phyloP scores from a whole-genome alignment of 108 stramenopile genomes.

The Chaetoceros tenuissimus region DNA sequence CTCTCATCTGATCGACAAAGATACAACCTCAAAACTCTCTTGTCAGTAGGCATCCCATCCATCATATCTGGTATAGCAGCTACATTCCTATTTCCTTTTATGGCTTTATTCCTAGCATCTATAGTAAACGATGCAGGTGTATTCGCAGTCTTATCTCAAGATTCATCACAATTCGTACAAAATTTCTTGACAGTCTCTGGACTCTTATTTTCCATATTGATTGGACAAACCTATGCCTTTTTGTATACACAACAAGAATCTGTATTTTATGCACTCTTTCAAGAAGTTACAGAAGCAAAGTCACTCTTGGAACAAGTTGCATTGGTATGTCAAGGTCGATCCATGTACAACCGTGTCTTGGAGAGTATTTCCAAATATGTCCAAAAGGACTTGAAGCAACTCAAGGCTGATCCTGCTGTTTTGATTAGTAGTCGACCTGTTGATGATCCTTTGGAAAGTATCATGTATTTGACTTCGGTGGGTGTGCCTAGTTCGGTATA shows the following conservation, averaged over 20 bases:
- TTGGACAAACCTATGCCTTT: conserved; percentile 55
- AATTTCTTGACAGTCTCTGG: conserved; percentile 75
- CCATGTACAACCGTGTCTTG: conserved; percentile 50
- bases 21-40: conserved; percentile 33
- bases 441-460: conserved; percentile 82
- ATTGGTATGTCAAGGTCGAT: conserved; percentile 68
- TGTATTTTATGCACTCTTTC: conserved; percentile 70
- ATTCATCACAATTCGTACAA: conserved; percentile 82
- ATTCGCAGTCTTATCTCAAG: conserved; percentile 66
- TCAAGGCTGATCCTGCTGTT: conserved; percentile 59
- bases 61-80: conserved; percentile 38
- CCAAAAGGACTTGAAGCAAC: conserved; percentile 45
- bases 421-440: conserved; percentile 59
- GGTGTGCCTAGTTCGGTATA: conserved; percentile 80
- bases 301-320: conserved; percentile 82
- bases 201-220: conserved; percentile 63
- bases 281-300: conserved; percentile 87
- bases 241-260: conserved; percentile 72
- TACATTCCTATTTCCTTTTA: conserved; percentile 41
- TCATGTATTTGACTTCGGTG: conserved; percentile 85
- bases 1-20: not conserved
- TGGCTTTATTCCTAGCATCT: conserved; percentile 39
- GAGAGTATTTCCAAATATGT: conserved; percentile 51
- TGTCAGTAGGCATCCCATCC: conserved; percentile 61
- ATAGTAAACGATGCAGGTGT: conserved; percentile 58